phyloP scores from a whole-genome alignment of 805 yeast species.

The Diddensiella santjacobensis region DNA sequence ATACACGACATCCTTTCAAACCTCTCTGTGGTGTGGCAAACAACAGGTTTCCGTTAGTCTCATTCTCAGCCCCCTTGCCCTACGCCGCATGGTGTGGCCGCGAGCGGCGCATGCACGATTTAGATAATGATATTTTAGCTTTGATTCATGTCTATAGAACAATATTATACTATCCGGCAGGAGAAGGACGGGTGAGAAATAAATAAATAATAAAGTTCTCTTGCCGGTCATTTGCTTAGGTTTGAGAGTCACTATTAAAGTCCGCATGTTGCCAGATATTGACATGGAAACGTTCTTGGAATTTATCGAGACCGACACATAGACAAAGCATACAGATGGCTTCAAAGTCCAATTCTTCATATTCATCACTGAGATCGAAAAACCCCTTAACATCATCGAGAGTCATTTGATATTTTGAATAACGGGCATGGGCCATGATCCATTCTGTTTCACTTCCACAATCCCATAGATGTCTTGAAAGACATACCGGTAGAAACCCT shows the following conservation, averaged over 20 bases:
- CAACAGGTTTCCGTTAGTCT: too few species aligned
- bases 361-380: neutral
- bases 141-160: too few species aligned
- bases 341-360: neutral
- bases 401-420: neutral
- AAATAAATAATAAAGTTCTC: too few species aligned
- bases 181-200: too few species aligned
- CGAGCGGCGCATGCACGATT: too few species aligned
- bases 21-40: too few species aligned
- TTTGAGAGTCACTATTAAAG: neutral
- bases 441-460: neutral
- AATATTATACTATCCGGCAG: too few species aligned
- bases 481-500: conserved; percentile 1
- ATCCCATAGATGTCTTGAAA: neutral
- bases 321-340: neutral
- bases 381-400: neutral
- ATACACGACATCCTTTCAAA: conserved; percentile 8
- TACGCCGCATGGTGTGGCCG: too few species aligned
- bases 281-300: neutral
- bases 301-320: neutral
- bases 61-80: too few species aligned
- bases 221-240: too few species aligned
- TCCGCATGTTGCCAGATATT: neutral
- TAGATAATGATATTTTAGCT: too few species aligned
- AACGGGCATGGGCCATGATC: neutral